Evolutionary conservation across 768 basidiomycete genomes (phyloP), one percentile per base, ranked within the genome.

Genomic region (Lactarius sp.): DNA sequence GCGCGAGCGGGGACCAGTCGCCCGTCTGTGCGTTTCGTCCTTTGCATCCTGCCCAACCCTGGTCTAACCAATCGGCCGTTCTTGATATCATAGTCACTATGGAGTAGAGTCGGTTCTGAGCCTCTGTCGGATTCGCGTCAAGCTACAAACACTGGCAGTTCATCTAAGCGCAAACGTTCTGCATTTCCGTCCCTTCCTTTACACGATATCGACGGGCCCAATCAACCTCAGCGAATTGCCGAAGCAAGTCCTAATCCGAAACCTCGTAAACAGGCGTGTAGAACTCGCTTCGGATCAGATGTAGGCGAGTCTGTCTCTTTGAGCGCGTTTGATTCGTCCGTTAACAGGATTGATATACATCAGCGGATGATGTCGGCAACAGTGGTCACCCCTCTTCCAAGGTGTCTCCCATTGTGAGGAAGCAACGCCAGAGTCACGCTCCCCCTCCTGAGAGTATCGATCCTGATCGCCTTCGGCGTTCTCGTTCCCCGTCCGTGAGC

Each of bases 231-330:
- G n/a, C 52, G 39, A 46, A 37, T 69, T 64, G 55, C 58, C 6
- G 78, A 83, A 64, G 71, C 75, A 5, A 86, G 84, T 0, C 85
- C 84, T 12, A 85, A 86, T 69, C 83, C 85, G 41, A 85, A 84
- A 70, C 77, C 84, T 1, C 81, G 85, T 66, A 87, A 87, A 69
- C 73, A 78, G 34, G 60, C 57, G 36, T 61, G 67, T 46, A 66
- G 53, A 20, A 6, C 41, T 20, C 44, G 41, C 36, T 16, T 22
- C 1, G 52, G 16, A 39, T 54, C 51, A 4, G 56, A 34, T 10
- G 47, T 27, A 49, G 65, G 65, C 39, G 18, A 67, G 55, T 67
- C n/a, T 5, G 1, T 41, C 13, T 50, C 27, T 51, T 50, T 55
- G 9, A 18, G 10, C n/a, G 22, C 51, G 16, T 31, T 34, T 51